Percentiles rank a stretch among this genome's conserved stretches.
phyloP scores from a whole-genome alignment of 2,329 filamentous ascomycete species.

The Aureobasidium pullulans region DNA sequence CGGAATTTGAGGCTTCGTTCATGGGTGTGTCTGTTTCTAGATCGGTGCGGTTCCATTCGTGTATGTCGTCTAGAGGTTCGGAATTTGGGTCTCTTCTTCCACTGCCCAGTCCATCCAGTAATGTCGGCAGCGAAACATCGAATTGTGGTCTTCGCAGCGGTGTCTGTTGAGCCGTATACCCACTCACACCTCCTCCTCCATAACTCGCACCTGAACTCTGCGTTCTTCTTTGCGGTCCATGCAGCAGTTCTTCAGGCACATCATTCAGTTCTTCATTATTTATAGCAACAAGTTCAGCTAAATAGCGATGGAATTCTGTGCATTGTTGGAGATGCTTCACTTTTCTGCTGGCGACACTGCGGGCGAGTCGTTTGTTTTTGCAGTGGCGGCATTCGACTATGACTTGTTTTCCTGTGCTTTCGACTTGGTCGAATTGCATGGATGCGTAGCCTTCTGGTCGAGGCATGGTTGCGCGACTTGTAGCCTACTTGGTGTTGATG shows the following conservation, averaged over 20 bases:
- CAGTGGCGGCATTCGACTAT: constrained; percentile 7
- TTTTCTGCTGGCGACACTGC: constrained; percentile 5
- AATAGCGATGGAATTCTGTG: neutral
- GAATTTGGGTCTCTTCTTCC: neutral
- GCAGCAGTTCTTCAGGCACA: neutral
- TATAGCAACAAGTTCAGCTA: neutral
- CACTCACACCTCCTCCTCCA: neutral
- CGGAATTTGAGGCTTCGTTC: neutral
- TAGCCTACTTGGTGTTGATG: neutral
- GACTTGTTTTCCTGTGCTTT: constrained; percentile 1
- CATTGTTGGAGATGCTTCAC: neutral
- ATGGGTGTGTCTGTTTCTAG: neutral
- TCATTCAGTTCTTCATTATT: neutral
- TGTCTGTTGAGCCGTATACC: neutral
- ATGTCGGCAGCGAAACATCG: neutral
- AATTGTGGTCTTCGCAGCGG: neutral
- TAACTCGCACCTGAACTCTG: neutral
- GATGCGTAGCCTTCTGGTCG: constrained; percentile 11
- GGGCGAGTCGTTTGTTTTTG: neutral
- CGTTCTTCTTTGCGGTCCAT: neutral
- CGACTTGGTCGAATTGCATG: constrained; percentile 6
- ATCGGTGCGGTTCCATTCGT: neutral
- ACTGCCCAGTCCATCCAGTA: neutral
- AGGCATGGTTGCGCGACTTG: neutral
- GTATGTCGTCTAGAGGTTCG: neutral